A percentile compares a stretch with the other conserved stretches of the same genome.
Conservation (phyloP, 2,329 filamentous ascomycete species). For the Phialophora verrucosa region DNA sequence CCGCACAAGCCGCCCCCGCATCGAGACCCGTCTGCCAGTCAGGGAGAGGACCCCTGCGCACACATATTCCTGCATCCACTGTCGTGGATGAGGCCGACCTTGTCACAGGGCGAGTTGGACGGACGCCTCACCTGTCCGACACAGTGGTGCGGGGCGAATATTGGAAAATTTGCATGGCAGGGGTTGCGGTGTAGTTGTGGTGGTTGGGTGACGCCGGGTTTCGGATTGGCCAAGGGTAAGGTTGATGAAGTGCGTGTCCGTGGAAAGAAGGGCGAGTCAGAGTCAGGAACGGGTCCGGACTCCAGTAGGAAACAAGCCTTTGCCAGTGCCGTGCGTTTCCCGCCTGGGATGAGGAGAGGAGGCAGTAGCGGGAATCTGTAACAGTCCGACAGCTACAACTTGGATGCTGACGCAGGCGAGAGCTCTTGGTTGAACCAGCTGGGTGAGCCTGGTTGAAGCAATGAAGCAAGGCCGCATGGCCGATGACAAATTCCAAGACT, state of each 20-base stretch:
- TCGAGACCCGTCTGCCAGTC: conserved; percentile 25
- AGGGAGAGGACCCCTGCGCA: conserved; percentile 60
- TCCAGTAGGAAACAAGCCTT: conserved; percentile 11
- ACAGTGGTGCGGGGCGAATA: conserved; percentile 74
- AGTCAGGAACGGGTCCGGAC: conserved; percentile 3
- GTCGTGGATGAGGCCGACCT: conserved; percentile 88
- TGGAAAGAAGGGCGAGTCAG: neutral
- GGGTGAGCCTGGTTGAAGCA: neutral
- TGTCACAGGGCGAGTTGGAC: conserved; percentile 76
- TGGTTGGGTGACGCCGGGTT: conserved; percentile 87
- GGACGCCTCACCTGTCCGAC: conserved; percentile 86
- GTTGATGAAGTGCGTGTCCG: conserved; percentile 70
- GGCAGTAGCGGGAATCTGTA: conserved; percentile 32
- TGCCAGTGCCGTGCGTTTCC: conserved; percentile 30
- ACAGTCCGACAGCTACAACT: neutral
- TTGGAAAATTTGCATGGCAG: conserved; percentile 96
- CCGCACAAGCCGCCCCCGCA: conserved; percentile 34
- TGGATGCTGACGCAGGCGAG: neutral
- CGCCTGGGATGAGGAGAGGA: conserved; percentile 36
- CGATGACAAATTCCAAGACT: neutral
- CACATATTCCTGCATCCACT: conserved; percentile 92
- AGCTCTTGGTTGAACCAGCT: neutral
- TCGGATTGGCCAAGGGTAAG: conserved; percentile 80
- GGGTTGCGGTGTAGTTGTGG: conserved; percentile 91
- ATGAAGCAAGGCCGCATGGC: neutral